Conservation (phyloP, 1,284 basidiomycete species). For the Naganishia liquefaciens region DNA sequence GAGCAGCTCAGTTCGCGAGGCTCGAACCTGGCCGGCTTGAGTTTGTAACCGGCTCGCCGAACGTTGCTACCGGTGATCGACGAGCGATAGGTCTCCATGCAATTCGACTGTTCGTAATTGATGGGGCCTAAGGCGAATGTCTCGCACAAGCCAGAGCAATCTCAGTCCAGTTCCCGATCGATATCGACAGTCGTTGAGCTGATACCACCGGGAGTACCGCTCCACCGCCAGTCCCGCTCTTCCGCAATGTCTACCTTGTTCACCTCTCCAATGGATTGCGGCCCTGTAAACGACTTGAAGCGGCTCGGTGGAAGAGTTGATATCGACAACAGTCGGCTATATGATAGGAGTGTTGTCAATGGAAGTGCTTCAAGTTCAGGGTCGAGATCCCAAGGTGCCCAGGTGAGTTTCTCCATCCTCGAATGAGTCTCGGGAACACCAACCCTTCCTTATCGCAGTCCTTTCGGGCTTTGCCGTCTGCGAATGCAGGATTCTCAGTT, state of each 20-base stretch:
- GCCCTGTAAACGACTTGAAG: slow-evolving; percentile 32
- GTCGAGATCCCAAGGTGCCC: slow-evolving; percentile 1
- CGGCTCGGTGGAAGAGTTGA: slow-evolving; percentile 27
- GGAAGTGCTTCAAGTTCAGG: not conserved
- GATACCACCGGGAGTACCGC: too few species aligned
- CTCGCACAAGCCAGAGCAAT: too few species aligned
- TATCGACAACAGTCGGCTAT: slow-evolving; percentile 16
- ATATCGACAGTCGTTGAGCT: not conserved
- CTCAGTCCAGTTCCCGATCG: too few species aligned
- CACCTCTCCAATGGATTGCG: slow-evolving; percentile 23
- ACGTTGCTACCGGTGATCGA: too few species aligned
- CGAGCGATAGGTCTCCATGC: too few species aligned
- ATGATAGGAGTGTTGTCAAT: slow-evolving; percentile 10
- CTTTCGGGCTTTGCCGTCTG: slow-evolving; percentile 8
- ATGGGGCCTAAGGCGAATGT: too few species aligned
- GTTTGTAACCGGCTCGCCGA: too few species aligned
- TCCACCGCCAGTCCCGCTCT: too few species aligned
- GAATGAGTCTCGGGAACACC: not conserved
- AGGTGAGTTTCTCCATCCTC: not conserved
- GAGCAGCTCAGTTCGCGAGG: not conserved
- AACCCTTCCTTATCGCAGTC: not conserved
- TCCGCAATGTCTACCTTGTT: slow-evolving; percentile 29
- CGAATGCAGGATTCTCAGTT: not conserved
- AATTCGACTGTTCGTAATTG: too few species aligned
- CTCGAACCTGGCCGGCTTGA: too few species aligned